Evolutionary conservation across 2,329 filamentous ascomycete genomes (phyloP).

Genomic region (Calycina herbarum): DNA sequence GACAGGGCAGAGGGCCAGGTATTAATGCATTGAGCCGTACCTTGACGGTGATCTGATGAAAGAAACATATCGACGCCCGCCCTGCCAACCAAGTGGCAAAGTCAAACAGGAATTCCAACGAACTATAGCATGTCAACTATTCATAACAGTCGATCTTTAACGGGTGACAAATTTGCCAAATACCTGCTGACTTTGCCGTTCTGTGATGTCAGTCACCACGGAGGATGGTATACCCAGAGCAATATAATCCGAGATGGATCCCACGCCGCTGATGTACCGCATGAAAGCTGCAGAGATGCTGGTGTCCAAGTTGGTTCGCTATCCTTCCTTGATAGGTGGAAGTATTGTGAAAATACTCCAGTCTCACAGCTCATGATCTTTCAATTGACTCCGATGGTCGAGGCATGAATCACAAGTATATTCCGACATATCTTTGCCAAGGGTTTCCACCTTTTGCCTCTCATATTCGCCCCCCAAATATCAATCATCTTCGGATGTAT

Average conservation of each 20-base stretch:
- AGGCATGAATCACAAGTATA: background rate
- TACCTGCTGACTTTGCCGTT: background rate
- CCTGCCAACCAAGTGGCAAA: too few relatives aligned
- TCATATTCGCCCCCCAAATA: background rate
- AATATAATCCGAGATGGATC: background rate
- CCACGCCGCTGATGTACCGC: background rate
- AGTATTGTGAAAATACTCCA: background rate
- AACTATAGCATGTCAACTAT: conserved; percentile 1
- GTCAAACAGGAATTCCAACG: too few relatives aligned
- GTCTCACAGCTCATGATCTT: background rate
- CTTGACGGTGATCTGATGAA: too few relatives aligned
- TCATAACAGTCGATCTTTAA: background rate
- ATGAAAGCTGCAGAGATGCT: background rate
- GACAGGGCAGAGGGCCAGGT: background rate
- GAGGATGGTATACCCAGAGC: background rate
- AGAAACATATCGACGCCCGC: too few relatives aligned
- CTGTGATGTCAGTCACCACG: background rate
- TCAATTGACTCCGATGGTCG: background rate
- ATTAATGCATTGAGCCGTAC: too few relatives aligned
- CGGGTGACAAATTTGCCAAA: background rate
- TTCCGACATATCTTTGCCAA: background rate
- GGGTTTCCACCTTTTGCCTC: background rate
- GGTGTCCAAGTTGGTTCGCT: background rate
- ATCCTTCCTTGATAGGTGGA: background rate
- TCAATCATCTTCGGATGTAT: background rate